Evolutionary conservation across 306 rosid species (phyloP), one percentile per base, ranked within the genome.

Genomic region (Luffa aegyptiaca): DNA sequence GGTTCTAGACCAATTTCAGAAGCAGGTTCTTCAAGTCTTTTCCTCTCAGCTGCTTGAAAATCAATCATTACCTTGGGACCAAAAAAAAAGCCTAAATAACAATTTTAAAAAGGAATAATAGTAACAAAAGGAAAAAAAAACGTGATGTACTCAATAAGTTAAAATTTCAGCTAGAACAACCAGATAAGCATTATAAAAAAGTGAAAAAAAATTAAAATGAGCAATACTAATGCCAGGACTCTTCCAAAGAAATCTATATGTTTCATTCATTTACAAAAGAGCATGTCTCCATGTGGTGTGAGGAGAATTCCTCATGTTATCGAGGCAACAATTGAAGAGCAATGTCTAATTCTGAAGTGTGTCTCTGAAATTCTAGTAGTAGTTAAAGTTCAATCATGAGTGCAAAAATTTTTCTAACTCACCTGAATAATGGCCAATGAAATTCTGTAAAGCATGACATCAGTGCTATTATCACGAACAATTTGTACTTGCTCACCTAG

Each of bases 401-500:
- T 31, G 51, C 61, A 39, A 80, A 11, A 1, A 1, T 33, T 5
- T 53, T 35, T 16, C 8, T n/a, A 79, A 76, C 72, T 72, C 70
- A 93, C 99, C 99, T 95, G 97, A 89, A 95, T 95, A 79, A 93
- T 91, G 88, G 97, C 96, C 86, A 91, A 85, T 61, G 97, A 89
- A 82, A 93, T 93, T 86, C 97, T 89, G 92, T 95, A 93, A 37
- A 95, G 86, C 97, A 95, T 93, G 88, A 95, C 83, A 83, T 95
- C 97, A 2, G 99, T 93, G 87, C 97, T 95, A 83, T 95, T 95
- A 61, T 95, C 99, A 53, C 97, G 97, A 83, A 95, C 99, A 83
- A 91, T 93, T 88, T 95, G 97, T 77, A 95, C 91, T 84, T 95
- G 99, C 90, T 95, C 99, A 80, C 96, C 99, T 20, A 95, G 96